These are phyloP conservation scores for Syzygium grande DNA, from an alignment of 345 rosid species.

Conservation along the genomic window DNA sequence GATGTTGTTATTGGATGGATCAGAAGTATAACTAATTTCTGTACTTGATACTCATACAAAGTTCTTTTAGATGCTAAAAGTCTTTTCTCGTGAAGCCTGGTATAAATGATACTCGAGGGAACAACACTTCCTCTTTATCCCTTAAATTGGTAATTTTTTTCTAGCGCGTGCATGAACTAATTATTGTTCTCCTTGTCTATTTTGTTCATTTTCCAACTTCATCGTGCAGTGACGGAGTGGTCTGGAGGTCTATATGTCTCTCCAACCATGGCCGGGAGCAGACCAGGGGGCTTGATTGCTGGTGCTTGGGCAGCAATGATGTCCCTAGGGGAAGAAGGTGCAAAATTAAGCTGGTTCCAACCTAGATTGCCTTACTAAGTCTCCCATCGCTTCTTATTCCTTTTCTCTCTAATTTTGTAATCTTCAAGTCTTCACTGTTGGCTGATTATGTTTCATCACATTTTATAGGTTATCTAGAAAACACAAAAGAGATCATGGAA, in stretches of 20 bases:
- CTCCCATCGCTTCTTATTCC: background rate
- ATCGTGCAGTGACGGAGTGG: slow-evolving; percentile 79
- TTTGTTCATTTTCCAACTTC: background rate
- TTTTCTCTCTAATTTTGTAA: background rate
- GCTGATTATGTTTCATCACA: background rate
- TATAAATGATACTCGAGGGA: background rate
- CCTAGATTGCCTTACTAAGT: background rate
- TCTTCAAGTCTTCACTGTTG: background rate
- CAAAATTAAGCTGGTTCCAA: background rate
- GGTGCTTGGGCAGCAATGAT: slow-evolving; percentile 98
- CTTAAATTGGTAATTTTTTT: background rate
- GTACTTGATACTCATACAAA: background rate
- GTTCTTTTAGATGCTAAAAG: background rate
- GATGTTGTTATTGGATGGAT: background rate
- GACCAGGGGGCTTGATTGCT: slow-evolving; percentile 86
- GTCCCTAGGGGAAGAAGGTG: slow-evolving; percentile 79
- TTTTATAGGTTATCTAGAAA: slow-evolving; percentile 59
- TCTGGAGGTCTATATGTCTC: slow-evolving; percentile 90
- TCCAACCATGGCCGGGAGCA: slow-evolving; percentile 92
- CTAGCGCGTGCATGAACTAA: background rate
- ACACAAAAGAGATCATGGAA: slow-evolving; percentile 74
- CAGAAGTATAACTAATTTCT: background rate
- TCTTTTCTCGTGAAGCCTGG: background rate
- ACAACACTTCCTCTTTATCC: background rate
- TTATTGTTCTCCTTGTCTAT: background rate